Percentiles rank a stretch among this genome's conserved stretches.
Conservation (phyloP, 352 stramenopile genomes). For the Blastocystis sp. region DNA sequence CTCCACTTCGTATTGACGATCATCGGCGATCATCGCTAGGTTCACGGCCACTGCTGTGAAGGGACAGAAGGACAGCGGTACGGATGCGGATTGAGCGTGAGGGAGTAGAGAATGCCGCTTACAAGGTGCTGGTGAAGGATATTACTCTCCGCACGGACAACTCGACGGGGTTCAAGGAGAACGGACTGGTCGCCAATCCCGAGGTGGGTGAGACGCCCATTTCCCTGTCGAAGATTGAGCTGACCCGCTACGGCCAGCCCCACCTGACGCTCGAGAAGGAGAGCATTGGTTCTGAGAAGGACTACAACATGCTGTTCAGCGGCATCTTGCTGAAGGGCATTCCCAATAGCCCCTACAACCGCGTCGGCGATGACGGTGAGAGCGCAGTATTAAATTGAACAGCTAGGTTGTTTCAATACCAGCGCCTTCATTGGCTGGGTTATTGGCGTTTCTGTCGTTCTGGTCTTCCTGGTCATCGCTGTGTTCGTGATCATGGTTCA, state of each 20-base stretch:
- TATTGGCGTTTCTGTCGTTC: constrained; percentile 32
- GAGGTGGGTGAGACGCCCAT: neutral
- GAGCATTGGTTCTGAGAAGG: neutral
- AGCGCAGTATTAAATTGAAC: neutral
- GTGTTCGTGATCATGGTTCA: constrained; percentile 24
- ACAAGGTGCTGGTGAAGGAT: neutral
- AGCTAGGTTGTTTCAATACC: neutral
- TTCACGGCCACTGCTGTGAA: neutral
- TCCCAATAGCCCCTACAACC: constrained; percentile 19
- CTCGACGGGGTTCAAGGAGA: constrained; percentile 1
- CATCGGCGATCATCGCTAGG: neutral
- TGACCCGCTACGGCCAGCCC: constrained; percentile 15
- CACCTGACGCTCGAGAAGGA: constrained; percentile 31
- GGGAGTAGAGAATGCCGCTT: neutral
- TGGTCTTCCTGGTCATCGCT: constrained; percentile 5
- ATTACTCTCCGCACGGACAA: constrained; percentile 3
- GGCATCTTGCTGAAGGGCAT: constrained; percentile 36
- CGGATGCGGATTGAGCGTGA: neutral
- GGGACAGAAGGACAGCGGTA: constrained; percentile 26
- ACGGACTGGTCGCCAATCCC: neutral
- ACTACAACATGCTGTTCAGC: neutral
- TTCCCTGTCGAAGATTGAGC: neutral
- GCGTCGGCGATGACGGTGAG: constrained; percentile 17
- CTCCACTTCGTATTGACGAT: neutral
- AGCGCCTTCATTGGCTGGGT: constrained; percentile 19